Conservation (phyloP, 2,329 filamentous ascomycete species). For the Penicillium polonicum region DNA sequence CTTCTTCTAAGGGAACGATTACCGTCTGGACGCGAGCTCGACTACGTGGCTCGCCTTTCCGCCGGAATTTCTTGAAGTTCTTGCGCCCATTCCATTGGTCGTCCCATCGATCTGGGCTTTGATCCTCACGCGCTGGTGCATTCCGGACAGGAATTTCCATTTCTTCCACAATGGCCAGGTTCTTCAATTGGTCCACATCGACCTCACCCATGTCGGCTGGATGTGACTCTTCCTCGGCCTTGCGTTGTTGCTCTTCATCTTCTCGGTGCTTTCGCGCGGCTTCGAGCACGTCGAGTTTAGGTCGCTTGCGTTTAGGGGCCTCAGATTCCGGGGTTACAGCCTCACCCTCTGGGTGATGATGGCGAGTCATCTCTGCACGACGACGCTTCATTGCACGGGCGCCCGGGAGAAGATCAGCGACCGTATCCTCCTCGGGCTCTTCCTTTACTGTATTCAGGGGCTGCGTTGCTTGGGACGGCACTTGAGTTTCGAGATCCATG, state of each 20-base stretch:
- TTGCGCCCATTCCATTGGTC: slow-evolving; percentile 88
- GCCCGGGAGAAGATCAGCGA: slow-evolving; percentile 73
- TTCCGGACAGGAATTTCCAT: slow-evolving; percentile 59
- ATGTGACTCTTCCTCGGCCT: slow-evolving; percentile 56
- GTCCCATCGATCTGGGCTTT: slow-evolving; percentile 70
- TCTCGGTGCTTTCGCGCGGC: slow-evolving; percentile 56
- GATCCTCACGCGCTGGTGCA: slow-evolving; percentile 33
- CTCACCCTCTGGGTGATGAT: slow-evolving; percentile 42
- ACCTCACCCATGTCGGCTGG: slow-evolving; percentile 58
- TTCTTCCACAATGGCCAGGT: slow-evolving; percentile 72
- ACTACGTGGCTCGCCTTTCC: slow-evolving; percentile 35
- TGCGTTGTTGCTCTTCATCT: slow-evolving; percentile 53
- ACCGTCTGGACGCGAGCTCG: slow-evolving; percentile 53
- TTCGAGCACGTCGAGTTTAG: slow-evolving; percentile 68
- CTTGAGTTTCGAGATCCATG: slow-evolving; percentile 22
- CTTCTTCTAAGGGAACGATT: slow-evolving; percentile 71
- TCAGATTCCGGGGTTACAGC: slow-evolving; percentile 25
- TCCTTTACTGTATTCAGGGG: slow-evolving; percentile 28
- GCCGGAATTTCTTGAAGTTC: slow-evolving; percentile 86
- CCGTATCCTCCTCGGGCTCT: slow-evolving; percentile 54
- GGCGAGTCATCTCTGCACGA: slow-evolving; percentile 60
- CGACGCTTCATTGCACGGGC: slow-evolving; percentile 77
- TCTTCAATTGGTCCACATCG: slow-evolving; percentile 69
- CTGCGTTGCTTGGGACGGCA: slow-evolving; percentile 28
- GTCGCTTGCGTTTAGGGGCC: slow-evolving; percentile 49